phyloP scores from a whole-genome alignment of 1,139 yeast genomes.

The Zygosaccharomyces pseudobailii region DNA sequence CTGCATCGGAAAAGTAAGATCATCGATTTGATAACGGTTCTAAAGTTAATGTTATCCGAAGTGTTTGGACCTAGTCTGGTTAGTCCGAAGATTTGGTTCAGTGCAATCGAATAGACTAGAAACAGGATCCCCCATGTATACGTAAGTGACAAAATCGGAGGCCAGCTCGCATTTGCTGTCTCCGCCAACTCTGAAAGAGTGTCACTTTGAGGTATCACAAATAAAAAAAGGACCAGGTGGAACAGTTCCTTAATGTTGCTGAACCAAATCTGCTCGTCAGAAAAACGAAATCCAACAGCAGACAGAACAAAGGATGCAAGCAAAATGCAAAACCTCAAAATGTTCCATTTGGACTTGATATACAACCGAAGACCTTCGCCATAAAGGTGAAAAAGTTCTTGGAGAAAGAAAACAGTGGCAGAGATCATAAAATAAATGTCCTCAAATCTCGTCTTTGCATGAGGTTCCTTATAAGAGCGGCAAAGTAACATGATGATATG shows the following conservation, averaged over 20 bases:
- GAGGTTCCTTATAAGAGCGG: conserved; percentile 53
- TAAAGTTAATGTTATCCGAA: conserved; percentile 62
- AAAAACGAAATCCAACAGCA: conserved; percentile 27
- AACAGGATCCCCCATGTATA: conserved; percentile 85
- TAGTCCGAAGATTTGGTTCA: conserved; percentile 87
- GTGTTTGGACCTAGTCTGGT: conserved; percentile 79
- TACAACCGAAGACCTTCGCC: conserved; percentile 57
- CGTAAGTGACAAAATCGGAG: conserved; percentile 63
- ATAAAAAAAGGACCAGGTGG: conserved; percentile 56
- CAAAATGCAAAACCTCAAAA: conserved; percentile 50
- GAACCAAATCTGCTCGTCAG: conserved; percentile 16
- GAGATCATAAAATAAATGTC: conserved; percentile 45
- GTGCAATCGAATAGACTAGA: conserved; percentile 83
- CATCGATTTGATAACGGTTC: conserved; percentile 82
- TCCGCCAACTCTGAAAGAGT: conserved; percentile 69
- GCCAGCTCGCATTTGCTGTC: conserved; percentile 79
- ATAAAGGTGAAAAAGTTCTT: conserved; percentile 45
- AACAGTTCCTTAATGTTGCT: conserved; percentile 56
- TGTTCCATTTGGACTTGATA: conserved; percentile 60
- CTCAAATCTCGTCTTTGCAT: conserved; percentile 38
- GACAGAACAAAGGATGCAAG: conserved; percentile 41
- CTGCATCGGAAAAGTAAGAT: conserved; percentile 77
- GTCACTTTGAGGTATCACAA: conserved; percentile 74
- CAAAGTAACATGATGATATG: conserved; percentile 59
- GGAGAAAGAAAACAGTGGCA: conserved; percentile 44